Evolutionary conservation across 306 rosid genomes (phyloP).

Genomic region (Dalbergia oliveri): DNA sequence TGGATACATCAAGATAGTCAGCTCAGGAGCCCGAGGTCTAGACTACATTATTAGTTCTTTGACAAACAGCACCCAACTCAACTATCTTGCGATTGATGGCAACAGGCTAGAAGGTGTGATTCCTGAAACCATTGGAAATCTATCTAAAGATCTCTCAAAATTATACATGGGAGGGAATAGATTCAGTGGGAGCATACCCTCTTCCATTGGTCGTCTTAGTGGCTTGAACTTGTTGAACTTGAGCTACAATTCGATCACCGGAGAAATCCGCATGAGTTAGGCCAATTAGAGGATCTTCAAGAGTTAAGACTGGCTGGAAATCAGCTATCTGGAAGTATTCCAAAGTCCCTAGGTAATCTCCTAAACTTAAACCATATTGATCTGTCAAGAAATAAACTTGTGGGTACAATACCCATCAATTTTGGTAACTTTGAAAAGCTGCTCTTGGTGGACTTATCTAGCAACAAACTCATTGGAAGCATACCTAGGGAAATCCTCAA

Average conservation of each 20-base stretch:
- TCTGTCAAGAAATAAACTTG: conserved; percentile 64
- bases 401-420: conserved; percentile 56
- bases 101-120: conserved; percentile 69
- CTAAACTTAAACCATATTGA: conserved; percentile 59
- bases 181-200: conserved; percentile 68
- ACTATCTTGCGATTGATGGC: conserved; percentile 62
- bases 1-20: conserved; percentile 65
- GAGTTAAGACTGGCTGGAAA: conserved; percentile 58
- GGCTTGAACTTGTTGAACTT: conserved; percentile 68
- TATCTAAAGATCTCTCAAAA: conserved; percentile 59
- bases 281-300: conserved; percentile 60
- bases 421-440: conserved; percentile 62
- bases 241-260: conserved; percentile 63
- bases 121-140: conserved; percentile 76
- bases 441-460: conserved; percentile 70
- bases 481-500: conserved; percentile 64
- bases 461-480: conserved; percentile 70
- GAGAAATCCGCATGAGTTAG: conserved; percentile 69
- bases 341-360: conserved; percentile 68
- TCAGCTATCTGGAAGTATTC: conserved; percentile 63
- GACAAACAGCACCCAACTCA: conserved; percentile 67
- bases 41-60: conserved; percentile 65
- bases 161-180: conserved; percentile 76
- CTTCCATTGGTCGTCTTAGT: conserved; percentile 65
- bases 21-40: conserved; percentile 55